Evolutionary conservation across 2,329 filamentous ascomycete species (phyloP).

Genomic region (Fusarium buharicum): DNA sequence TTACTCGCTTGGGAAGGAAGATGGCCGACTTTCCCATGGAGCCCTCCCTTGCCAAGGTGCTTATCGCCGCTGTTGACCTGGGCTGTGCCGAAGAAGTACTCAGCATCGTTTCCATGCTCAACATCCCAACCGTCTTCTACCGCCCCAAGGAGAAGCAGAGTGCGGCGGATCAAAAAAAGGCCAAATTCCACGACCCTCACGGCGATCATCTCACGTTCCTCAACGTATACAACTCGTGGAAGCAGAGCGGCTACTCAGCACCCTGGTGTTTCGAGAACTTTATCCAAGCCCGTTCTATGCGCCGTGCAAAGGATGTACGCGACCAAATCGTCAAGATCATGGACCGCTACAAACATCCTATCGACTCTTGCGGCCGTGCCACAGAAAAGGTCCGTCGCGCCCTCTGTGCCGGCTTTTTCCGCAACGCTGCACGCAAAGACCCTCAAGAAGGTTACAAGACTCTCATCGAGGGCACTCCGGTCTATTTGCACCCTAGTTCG

Average conservation of each 20-base stretch:
- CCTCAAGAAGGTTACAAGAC: slow-evolving; percentile 98
- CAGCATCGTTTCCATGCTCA: slow-evolving; percentile 94
- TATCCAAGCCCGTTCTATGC: slow-evolving; percentile 90
- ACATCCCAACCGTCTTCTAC: slow-evolving; percentile 87
- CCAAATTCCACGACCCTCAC: slow-evolving; percentile 94
- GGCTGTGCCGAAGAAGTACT: slow-evolving; percentile 94
- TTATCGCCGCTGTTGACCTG: slow-evolving; percentile 88
- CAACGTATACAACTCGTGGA: slow-evolving; percentile 99
- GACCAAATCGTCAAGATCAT: slow-evolving; percentile 94
- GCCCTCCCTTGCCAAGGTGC: slow-evolving; percentile 86
- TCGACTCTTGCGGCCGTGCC: slow-evolving; percentile 86
- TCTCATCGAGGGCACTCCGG: slow-evolving; percentile 91
- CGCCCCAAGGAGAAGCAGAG: slow-evolving; percentile 97
- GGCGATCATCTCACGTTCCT: slow-evolving; percentile 95
- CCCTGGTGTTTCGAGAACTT: slow-evolving; percentile 99
- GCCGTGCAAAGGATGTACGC: slow-evolving; percentile 88
- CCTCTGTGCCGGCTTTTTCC: slow-evolving; percentile 93
- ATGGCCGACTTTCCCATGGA: slow-evolving; percentile 99
- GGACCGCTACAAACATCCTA: slow-evolving; percentile 84
- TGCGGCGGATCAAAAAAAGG: slow-evolving; percentile 96
- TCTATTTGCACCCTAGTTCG: slow-evolving; percentile 92
- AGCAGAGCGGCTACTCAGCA: slow-evolving; percentile 80
- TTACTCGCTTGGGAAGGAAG: slow-evolving; percentile 91
- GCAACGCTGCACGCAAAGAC: slow-evolving; percentile 93
- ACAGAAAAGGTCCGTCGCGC: slow-evolving; percentile 89